phyloP scores from a whole-genome alignment of 768 basidiomycete genomes.

The Kondoa malvinella region DNA sequence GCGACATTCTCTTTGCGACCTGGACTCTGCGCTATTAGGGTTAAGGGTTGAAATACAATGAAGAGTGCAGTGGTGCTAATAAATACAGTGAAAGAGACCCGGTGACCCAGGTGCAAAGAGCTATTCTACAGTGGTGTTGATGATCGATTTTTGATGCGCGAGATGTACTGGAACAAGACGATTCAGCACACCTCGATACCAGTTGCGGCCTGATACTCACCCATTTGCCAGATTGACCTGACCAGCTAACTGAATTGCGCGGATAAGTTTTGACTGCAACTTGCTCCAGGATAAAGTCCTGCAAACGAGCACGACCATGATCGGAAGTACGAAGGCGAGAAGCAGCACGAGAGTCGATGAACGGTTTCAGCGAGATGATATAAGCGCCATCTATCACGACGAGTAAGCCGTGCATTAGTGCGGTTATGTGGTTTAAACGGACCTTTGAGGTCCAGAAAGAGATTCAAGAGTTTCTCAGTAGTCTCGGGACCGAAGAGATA shows the following conservation, averaged over 20 bases:
- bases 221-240: not conserved
- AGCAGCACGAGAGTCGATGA: not conserved
- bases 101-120: too few species aligned
- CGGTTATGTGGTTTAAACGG: not conserved
- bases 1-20: too few species aligned
- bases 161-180: not conserved
- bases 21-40: too few species aligned
- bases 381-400: not conserved
- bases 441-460: not conserved
- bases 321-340: not conserved
- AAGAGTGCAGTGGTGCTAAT: too few species aligned
- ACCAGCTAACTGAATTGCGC: not conserved
- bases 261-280: not conserved
- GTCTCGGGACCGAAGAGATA: not conserved
- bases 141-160: not conserved
- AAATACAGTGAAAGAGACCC: not conserved
- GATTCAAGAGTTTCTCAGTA: not conserved
- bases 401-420: not conserved
- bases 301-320: not conserved
- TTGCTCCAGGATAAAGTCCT: not conserved
- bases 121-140: not conserved
- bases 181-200: not conserved
- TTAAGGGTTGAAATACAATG: too few species aligned
- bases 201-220: not conserved
- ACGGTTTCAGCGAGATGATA: not conserved